Evolutionary conservation across 2,329 filamentous ascomycete species (phyloP).

Genomic region (Neopestalotiopsis clavispora): DNA sequence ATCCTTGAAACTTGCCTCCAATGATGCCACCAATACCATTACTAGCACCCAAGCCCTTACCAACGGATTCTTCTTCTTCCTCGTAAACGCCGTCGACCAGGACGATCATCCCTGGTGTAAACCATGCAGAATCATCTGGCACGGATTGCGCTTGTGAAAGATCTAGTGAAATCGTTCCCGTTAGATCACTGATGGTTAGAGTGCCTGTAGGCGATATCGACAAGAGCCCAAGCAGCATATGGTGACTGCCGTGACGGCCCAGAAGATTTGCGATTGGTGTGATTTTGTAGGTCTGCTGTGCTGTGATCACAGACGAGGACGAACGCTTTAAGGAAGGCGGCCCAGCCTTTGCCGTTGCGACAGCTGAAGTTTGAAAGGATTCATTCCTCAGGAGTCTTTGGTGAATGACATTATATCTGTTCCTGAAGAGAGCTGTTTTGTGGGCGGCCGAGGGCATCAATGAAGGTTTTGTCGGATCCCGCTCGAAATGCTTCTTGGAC

Average conservation of each 20-base stretch:
- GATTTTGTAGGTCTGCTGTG: conserved; percentile 78
- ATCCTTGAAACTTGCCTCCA: conserved; percentile 88
- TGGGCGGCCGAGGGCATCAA: conserved; percentile 78
- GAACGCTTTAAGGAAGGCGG: conserved; percentile 61
- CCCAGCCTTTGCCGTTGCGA: conserved; percentile 61
- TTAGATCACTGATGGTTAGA: conserved; percentile 83
- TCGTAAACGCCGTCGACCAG: conserved; percentile 96
- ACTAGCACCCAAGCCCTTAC: conserved; percentile 74
- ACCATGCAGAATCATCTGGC: conserved; percentile 87
- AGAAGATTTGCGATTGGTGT: conserved; percentile 80
- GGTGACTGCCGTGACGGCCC: conserved; percentile 81
- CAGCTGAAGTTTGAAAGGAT: conserved; percentile 83
- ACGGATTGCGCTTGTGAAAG: conserved; percentile 80
- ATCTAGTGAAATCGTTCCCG: conserved; percentile 86
- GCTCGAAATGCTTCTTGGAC: conserved; percentile 89
- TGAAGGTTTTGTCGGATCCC: conserved; percentile 67
- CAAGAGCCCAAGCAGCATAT: conserved; percentile 86
- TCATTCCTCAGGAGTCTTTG: conserved; percentile 92
- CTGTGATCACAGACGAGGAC: conserved; percentile 55
- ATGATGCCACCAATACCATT: conserved; percentile 88
- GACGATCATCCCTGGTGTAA: conserved; percentile 94
- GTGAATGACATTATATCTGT: conserved; percentile 90
- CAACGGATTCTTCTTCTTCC: conserved; percentile 78
- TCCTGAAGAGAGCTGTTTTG: conserved; percentile 85
- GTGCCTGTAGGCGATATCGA: conserved; percentile 80